Conservation (phyloP, 768 basidiomycete genomes). For the Trametes sanguinea region DNA sequence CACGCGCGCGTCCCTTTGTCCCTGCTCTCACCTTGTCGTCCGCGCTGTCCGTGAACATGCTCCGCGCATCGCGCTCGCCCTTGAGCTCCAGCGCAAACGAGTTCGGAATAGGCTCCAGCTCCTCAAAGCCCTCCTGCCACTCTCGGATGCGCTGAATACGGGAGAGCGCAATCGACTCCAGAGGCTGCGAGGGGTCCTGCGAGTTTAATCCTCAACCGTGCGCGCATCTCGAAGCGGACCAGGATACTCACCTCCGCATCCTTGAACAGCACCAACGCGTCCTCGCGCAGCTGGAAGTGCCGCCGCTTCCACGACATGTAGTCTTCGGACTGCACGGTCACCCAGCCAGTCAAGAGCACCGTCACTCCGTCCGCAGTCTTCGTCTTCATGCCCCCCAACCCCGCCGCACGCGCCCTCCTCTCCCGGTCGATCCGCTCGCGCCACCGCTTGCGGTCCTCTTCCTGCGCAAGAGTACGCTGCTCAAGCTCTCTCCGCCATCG, state of each 20-base stretch:
- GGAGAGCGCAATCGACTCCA: slow-evolving; percentile 27
- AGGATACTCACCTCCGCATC: slow-evolving; percentile 30
- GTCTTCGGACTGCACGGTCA: slow-evolving; percentile 33
- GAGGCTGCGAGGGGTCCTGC: slow-evolving; percentile 26
- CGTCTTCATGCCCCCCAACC: slow-evolving; percentile 21
- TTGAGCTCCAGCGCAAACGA: slow-evolving; percentile 34
- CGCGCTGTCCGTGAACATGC: slow-evolving; percentile 30
- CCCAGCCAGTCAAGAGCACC: slow-evolving; percentile 31
- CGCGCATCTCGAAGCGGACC: neutral
- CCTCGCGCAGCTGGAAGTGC: slow-evolving; percentile 32
- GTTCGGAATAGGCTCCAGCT: slow-evolving; percentile 34
- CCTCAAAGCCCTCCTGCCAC: slow-evolving; percentile 34
- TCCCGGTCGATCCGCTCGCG: slow-evolving; percentile 24
- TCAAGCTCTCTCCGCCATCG: slow-evolving; percentile 28
- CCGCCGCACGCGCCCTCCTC: slow-evolving; percentile 21
- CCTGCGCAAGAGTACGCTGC: slow-evolving; percentile 8
- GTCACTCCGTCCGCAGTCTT: slow-evolving; percentile 12
- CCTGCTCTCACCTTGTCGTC: slow-evolving; percentile 24
- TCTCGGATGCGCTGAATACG: slow-evolving; percentile 30
- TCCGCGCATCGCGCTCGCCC: slow-evolving; percentile 28
- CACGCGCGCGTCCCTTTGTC: neutral
- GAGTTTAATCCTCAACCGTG: slow-evolving; percentile 1
- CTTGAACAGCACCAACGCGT: slow-evolving; percentile 32
- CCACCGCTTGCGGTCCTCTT: slow-evolving; percentile 25
- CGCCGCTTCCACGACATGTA: slow-evolving; percentile 36